Conservation (phyloP, 345 rosid genomes). For the Nephelium lappaceum region DNA sequence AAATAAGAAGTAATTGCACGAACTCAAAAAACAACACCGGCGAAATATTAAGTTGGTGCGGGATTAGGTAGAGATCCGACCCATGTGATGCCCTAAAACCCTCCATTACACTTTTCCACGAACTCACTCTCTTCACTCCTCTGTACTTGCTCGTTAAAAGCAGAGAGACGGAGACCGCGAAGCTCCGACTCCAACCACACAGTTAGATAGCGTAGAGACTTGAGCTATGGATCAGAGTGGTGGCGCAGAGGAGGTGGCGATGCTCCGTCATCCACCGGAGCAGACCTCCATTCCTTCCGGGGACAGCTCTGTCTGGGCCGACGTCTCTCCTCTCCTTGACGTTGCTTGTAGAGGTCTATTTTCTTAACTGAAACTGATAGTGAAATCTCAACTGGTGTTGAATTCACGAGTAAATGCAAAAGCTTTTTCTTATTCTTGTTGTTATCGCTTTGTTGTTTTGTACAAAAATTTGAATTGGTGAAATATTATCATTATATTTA, state of each 20-base stretch:
- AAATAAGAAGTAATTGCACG: too few species aligned
- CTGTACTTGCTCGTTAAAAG: background rate
- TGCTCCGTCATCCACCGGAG: slow-evolving; percentile 34
- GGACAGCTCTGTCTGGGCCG: slow-evolving; percentile 74
- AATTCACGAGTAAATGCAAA: background rate
- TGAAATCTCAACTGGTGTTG: slow-evolving; percentile 7
- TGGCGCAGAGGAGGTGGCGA: slow-evolving; percentile 21
- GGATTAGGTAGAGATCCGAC: background rate
- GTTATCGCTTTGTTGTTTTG: too few species aligned
- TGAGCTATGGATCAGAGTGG: slow-evolving; percentile 24
- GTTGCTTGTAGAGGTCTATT: slow-evolving; percentile 65
- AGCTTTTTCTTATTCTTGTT: background rate
- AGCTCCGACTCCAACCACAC: background rate
- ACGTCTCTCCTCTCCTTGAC: slow-evolving; percentile 70
- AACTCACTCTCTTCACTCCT: background rate
- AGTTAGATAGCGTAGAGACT: background rate
- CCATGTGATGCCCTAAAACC: slow-evolving; percentile 14
- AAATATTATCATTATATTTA: background rate
- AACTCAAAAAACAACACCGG: background rate
- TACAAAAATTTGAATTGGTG: background rate
- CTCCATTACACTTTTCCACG: background rate
- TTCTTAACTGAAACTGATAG: background rate
- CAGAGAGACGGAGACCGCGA: background rate
- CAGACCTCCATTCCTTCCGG: slow-evolving; percentile 56
- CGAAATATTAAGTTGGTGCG: background rate